Percentiles rank a stretch among this genome's conserved stretches.
These are phyloP conservation scores for Fragosphaeria purpurea DNA, from an alignment of 2,329 filamentous ascomycete species.

Conservation along the genomic window DNA sequence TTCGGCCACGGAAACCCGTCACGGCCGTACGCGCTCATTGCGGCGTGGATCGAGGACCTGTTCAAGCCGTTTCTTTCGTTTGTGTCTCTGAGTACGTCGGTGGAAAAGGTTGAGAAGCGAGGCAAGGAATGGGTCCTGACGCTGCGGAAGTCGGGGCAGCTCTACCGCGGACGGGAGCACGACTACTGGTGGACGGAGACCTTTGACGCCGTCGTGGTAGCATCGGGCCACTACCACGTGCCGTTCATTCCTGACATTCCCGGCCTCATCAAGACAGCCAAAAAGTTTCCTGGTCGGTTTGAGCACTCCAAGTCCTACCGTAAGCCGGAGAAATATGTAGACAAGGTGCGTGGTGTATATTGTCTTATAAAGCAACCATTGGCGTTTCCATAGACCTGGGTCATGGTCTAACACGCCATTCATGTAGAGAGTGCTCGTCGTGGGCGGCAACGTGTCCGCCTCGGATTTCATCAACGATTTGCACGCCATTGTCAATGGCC, in stretches of 20 bases:
- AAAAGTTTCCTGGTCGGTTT: slow-evolving; percentile 25
- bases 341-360: slow-evolving; percentile 4
- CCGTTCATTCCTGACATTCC: slow-evolving; percentile 28
- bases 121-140: slow-evolving; percentile 38
- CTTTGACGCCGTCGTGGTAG: slow-evolving; percentile 31
- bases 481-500: slow-evolving; percentile 21
- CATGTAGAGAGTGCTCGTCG: slow-evolving; percentile 33
- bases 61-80: slow-evolving; percentile 25
- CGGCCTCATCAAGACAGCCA: slow-evolving; percentile 26
- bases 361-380: too few species aligned
- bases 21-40: slow-evolving; percentile 47
- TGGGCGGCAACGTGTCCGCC: slow-evolving; percentile 48
- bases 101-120: slow-evolving; percentile 41
- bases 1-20: slow-evolving; percentile 49
- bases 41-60: slow-evolving; percentile 41
- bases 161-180: slow-evolving; percentile 11
- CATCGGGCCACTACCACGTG: slow-evolving; percentile 29
- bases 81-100: slow-evolving; percentile 43
- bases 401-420: too few species aligned
- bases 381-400: too few species aligned
- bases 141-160: slow-evolving; percentile 27
- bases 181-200: slow-evolving; percentile 29
- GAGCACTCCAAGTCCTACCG: slow-evolving; percentile 31
- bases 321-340: slow-evolving; percentile 16
- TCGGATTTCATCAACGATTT: slow-evolving; percentile 47